Evolutionary conservation across 352 stramenopile genomes (phyloP), one percentile per base, ranked within the genome.

Genomic region (Pythium dissimile): DNA sequence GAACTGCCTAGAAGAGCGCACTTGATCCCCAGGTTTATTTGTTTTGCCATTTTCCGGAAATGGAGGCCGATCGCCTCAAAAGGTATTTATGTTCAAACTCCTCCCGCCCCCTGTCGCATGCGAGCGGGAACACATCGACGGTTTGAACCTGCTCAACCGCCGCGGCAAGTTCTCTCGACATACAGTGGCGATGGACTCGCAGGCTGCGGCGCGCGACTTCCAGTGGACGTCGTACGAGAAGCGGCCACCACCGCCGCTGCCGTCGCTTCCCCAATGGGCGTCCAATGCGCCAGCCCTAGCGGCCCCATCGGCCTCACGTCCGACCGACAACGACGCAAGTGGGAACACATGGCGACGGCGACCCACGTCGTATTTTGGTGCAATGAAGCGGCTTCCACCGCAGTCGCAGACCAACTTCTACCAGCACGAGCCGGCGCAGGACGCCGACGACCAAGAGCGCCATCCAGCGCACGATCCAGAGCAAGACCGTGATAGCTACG

Each of bases 221-320:
- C 59, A 66, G 26, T 66, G 59, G 59, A 66, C 49, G 16, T 26
- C 21, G 15, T 71, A 56, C 30, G 62, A 69, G 24, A 68, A 78
- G 16, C 68, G 70, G 34, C 60, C 55, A 16, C 31, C 73, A 23
- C 75, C 73, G 18, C 71, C 75, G 10, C 38, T 82, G 24, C 77
- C 77, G 20, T 77, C 75, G 10, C 63, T 88, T 11, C 73, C 77
- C 13, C 75, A 66, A 7, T 88, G 75, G 77, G 62, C 77, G 18
- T 41, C 46, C 5, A 48, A 12, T 9, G 20, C 51, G 15, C 39
- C 32, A 20, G 8, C 45, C 9, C 20, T 26, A 35, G 28, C 30
- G 5, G 21, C 18, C 0, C 11, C 38, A 26, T 12, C 23, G 54
- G 31, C 38, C 38, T 13, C 15, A 23, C 27, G 41, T 37, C n/a